These are phyloP conservation scores for Cladophialophora exuberans DNA, from an alignment of 2,329 filamentous ascomycete genomes.

Conservation along the genomic window DNA sequence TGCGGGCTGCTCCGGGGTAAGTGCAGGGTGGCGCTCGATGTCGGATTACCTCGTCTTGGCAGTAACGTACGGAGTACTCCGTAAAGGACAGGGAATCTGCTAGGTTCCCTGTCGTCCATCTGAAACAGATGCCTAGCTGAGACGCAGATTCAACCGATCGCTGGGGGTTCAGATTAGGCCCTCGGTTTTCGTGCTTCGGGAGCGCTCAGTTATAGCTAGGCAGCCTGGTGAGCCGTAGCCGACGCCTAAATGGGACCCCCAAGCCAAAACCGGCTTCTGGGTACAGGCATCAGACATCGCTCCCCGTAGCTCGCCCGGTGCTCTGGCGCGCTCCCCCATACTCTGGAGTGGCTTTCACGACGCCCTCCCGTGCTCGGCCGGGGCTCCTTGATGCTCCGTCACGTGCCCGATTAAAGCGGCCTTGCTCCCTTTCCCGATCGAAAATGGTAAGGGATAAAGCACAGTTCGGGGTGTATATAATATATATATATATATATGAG, in stretches of 20 bases:
- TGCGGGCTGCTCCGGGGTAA: too few relatives aligned
- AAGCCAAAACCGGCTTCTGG: conserved; percentile 4
- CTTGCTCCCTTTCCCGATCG: too few relatives aligned
- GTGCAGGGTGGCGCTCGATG: too few relatives aligned
- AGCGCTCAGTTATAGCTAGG: neutral
- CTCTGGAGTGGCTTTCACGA: neutral
- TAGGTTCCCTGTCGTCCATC: too few relatives aligned
- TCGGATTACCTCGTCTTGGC: too few relatives aligned
- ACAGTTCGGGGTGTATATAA: neutral
- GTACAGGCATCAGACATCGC: neutral
- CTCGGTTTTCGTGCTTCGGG: too few relatives aligned
- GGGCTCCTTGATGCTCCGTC: neutral
- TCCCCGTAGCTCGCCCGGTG: neutral
- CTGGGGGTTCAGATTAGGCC: too few relatives aligned
- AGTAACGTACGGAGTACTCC: too few relatives aligned
- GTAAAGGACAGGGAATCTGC: too few relatives aligned
- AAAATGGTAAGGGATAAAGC: neutral
- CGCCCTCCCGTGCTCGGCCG: too few relatives aligned
- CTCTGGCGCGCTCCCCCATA: neutral
- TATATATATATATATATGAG: neutral
- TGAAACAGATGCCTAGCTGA: too few relatives aligned
- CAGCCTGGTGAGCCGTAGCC: neutral
- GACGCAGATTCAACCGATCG: too few relatives aligned
- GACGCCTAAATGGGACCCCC: conserved; percentile 4
- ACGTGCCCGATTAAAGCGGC: neutral